Evolutionary conservation across 495 filamentous ascomycete genomes (phyloP).

Genomic region (Rhypophila decipiens): DNA sequence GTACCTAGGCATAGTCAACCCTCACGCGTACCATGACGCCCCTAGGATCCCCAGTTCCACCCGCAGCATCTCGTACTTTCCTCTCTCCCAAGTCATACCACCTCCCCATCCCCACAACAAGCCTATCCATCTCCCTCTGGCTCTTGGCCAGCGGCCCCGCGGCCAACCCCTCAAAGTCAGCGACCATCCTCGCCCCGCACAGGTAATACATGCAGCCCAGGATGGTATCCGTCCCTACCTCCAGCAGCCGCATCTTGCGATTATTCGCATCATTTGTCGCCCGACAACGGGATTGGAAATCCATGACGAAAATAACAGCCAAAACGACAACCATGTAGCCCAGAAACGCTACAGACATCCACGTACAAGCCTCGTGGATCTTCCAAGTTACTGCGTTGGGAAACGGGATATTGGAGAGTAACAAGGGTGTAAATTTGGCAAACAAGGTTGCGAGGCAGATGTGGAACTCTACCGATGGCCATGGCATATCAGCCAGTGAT

Average conservation of each 20-base stretch:
- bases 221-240: conserved; percentile 5
- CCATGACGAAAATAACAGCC: neutral
- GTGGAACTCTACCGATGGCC: too few relatives aligned
- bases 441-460: conserved; percentile 29
- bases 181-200: conserved; percentile 18
- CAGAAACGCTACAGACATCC: conserved; percentile 18
- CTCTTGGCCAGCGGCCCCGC: conserved; percentile 8
- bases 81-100: conserved; percentile 1
- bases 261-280: neutral
- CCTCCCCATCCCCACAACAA: neutral
- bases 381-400: conserved; percentile 27
- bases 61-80: too few relatives aligned
- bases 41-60: too few relatives aligned
- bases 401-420: conserved; percentile 33
- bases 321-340: conserved; percentile 1
- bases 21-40: too few relatives aligned
- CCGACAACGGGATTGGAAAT: too few relatives aligned
- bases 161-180: conserved; percentile 19
- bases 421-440: conserved; percentile 32
- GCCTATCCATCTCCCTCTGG: conserved; percentile 1
- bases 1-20: too few relatives aligned
- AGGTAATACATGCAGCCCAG: conserved; percentile 28
- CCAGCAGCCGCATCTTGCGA: neutral
- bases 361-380: conserved; percentile 25
- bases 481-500: too few relatives aligned